Base-by-base conservation (phyloP, 192 early-diverging fungal species). In the Umbelopsis vinacea region DNA sequence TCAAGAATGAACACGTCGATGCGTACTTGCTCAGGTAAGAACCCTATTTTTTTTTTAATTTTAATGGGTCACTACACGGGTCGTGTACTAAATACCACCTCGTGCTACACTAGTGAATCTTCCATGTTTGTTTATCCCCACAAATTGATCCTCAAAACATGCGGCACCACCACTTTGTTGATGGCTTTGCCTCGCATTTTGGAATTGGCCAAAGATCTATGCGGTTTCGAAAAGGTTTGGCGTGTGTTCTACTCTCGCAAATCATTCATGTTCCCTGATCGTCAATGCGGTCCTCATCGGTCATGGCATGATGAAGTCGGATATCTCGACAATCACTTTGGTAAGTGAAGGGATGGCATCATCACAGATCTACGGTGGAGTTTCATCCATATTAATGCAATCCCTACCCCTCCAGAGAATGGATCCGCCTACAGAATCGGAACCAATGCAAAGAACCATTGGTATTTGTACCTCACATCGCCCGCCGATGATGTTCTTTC, bases 111-210 rank as follows among this genome's bases (percentile, higher is more conserved):
- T 69, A 87, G 94, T 82, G 97, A 99, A 85, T 96, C 95, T 17
- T 96, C 95, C 52, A 93, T 99, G 89, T 99, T 99, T 82, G 94
- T 99, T 19, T 97, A 96, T 78, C 89, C 91, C n/a, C 92, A 97
- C 86, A 93, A 95, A 72, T 71, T 99, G 38, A 93, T 99, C 54
- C 83, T 99, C 69, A 99, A 99, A 85, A 99, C 97, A 14, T 99
- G 97, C 82, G 97, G 97, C 21, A 97, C 97, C 12, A 99, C 97
- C 21, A 97, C 95, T 11, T 83, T 99, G 29, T 80, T 99, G 77
- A 85, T 92, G 72, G 94, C 97, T 38, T 77, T 99, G 60, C 93
- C 95, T 46, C 82, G 89, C 63, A 92, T 99, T 52, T 77, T 99
- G 15, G 87, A 93, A 68, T 93, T 97, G 76, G 96, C 94, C 4